A percentile compares a stretch with the other conserved stretches of the same genome.
Conservation (phyloP, 345 rosid genomes). For the Brassica cretica region DNA sequence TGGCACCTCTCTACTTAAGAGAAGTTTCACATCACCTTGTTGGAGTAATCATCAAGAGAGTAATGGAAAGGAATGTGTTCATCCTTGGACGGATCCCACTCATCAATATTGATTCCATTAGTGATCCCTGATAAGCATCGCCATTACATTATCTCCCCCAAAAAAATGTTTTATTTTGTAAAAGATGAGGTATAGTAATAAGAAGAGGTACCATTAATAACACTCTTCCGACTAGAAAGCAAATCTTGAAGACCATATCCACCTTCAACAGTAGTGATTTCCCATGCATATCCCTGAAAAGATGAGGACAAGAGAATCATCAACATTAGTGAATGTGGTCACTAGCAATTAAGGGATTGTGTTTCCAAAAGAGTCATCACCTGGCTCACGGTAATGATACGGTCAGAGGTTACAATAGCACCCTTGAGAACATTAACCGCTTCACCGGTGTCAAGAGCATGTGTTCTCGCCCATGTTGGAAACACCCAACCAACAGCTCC, state of each 20-base stretch:
- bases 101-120: conserved; percentile 77
- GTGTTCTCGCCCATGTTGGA: conserved; percentile 97
- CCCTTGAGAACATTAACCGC: conserved; percentile 96
- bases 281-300: conserved; percentile 93
- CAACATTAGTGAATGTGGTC: background rate
- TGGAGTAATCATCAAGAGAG: conserved; percentile 65
- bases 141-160: background rate
- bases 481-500: conserved; percentile 95
- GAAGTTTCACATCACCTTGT: conserved; percentile 58
- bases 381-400: conserved; percentile 93
- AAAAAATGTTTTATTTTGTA: background rate
- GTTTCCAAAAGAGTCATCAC: conserved; percentile 41
- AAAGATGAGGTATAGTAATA: background rate
- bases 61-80: conserved; percentile 63
- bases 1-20: background rate
- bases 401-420: conserved; percentile 89
- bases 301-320: background rate
- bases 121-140: conserved; percentile 59
- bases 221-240: conserved; percentile 66
- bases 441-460: conserved; percentile 98
- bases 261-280: conserved; percentile 91
- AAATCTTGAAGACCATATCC: conserved; percentile 88
- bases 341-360: background rate
- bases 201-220: conserved; percentile 74
- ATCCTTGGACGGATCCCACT: conserved; percentile 88